These are phyloP conservation scores for Annulohypoxylon bovei DNA, from an alignment of 495 filamentous ascomycete species.

Conservation along the genomic window DNA sequence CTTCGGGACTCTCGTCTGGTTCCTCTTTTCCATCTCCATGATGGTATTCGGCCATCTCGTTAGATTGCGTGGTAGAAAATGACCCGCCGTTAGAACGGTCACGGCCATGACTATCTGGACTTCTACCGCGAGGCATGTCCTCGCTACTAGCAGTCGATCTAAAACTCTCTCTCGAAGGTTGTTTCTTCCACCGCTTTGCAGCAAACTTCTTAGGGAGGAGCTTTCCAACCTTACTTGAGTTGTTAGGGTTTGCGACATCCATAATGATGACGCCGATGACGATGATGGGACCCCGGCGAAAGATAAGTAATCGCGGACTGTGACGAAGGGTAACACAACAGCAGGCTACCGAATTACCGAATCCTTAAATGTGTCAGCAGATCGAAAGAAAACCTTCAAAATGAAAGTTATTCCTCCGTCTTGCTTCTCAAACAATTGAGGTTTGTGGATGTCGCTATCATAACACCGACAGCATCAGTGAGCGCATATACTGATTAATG, in stretches of 20 bases:
- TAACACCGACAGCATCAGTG: conserved; percentile 4
- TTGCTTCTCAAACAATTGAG: background rate
- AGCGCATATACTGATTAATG: background rate
- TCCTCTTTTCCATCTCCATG: conserved; percentile 18
- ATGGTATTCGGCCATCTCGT: conserved; percentile 37
- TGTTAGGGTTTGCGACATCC: conserved; percentile 38
- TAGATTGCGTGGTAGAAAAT: conserved; percentile 38
- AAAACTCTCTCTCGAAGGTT: conserved; percentile 51
- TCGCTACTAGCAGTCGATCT: conserved; percentile 47
- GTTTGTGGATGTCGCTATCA: too few species aligned
- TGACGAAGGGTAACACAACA: conserved; percentile 25
- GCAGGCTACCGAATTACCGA: conserved; percentile 7
- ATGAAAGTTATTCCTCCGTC: background rate
- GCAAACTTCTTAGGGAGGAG: conserved; percentile 58
- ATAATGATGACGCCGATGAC: conserved; percentile 32
- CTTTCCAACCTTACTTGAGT: conserved; percentile 54
- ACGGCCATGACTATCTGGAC: conserved; percentile 34
- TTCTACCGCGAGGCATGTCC: conserved; percentile 43
- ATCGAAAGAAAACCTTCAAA: background rate
- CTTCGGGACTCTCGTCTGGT: conserved; percentile 21
- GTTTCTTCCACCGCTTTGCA: conserved; percentile 57
- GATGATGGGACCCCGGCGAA: background rate
- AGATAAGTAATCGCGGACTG: background rate
- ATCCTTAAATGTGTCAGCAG: conserved; percentile 14
- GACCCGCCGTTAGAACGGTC: conserved; percentile 38